Evolutionary conservation across 352 stramenopile genomes (phyloP).

Genomic region (Pythium aphanidermatum): DNA sequence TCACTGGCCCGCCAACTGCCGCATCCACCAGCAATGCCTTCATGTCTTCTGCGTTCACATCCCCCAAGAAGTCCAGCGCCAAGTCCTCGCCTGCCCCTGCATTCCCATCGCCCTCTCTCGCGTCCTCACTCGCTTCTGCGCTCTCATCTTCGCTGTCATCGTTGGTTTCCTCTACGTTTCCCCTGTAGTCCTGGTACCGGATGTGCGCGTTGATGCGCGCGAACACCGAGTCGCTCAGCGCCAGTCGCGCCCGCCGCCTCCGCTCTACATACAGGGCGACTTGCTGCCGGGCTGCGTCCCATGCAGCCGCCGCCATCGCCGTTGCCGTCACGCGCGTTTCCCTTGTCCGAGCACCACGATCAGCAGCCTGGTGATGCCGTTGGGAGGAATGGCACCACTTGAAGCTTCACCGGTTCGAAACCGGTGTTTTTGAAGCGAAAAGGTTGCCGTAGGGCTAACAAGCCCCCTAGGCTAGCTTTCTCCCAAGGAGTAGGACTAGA

Average conservation of each 20-base stretch:
- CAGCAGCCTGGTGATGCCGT: too few species aligned
- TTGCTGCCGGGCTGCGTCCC: constrained; percentile 9
- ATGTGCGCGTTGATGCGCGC: constrained; percentile 11
- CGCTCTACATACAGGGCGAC: constrained; percentile 7
- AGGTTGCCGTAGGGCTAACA: too few species aligned
- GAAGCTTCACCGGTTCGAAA: too few species aligned
- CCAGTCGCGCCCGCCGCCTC: neutral
- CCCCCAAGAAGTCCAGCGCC: constrained; percentile 47
- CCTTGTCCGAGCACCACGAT: too few species aligned
- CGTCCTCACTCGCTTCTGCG: constrained; percentile 1
- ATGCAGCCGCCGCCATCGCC: constrained; percentile 3
- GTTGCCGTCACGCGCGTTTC: neutral
- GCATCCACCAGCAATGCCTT: constrained; percentile 39
- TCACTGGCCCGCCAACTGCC: constrained; percentile 4
- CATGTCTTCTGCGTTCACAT: constrained; percentile 50
- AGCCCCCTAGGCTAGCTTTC: too few species aligned
- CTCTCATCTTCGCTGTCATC: neutral
- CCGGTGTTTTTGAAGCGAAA: too few species aligned
- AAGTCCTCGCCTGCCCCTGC: constrained; percentile 16
- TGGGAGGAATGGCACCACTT: too few species aligned
- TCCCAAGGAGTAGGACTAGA: too few species aligned
- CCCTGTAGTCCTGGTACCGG: constrained; percentile 27
- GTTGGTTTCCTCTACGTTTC: neutral
- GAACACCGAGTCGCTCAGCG: constrained; percentile 1
- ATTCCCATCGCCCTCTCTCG: too few species aligned